Percentiles rank a stretch among this genome's conserved stretches.
Evolutionary conservation across 768 basidiomycete species (phyloP).

Genomic region (Infundibulicybe gibba): DNA sequence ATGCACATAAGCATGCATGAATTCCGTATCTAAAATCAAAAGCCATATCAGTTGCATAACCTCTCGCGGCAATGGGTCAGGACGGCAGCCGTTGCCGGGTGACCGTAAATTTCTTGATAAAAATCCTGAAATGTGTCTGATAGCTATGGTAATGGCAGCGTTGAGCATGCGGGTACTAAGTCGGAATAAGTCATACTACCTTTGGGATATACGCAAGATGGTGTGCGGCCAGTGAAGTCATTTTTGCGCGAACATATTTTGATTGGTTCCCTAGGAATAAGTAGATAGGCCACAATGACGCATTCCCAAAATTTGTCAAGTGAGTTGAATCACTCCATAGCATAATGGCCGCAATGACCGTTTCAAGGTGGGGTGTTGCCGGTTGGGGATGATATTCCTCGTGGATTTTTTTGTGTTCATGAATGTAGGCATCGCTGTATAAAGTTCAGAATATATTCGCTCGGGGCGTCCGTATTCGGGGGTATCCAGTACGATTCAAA

Average conservation of each 20-base stretch:
- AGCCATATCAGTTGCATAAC: not conserved
- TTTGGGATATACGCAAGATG: conserved; percentile 17
- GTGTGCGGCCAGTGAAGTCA: conserved; percentile 4
- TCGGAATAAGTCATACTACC: not conserved
- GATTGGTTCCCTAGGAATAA: conserved; percentile 14
- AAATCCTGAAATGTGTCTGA: not conserved
- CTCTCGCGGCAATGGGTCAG: not conserved
- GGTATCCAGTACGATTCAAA: conserved; percentile 8
- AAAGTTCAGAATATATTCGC: conserved; percentile 12
- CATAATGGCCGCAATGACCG: conserved; percentile 19
- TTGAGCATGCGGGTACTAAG: not conserved
- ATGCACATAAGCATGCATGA: not conserved
- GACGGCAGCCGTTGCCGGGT: not conserved
- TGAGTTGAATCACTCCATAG: conserved; percentile 17
- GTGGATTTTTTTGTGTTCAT: conserved; percentile 10
- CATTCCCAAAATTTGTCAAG: conserved; percentile 11
- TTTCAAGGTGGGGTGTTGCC: conserved; percentile 9
- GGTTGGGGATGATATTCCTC: too few relatives aligned
- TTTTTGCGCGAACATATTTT: conserved; percentile 11
- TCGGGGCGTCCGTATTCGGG: conserved; percentile 5
- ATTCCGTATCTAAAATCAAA: not conserved
- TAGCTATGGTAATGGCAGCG: not conserved
- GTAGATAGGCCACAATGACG: conserved; percentile 14
- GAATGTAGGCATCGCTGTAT: conserved; percentile 13
- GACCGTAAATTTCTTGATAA: not conserved